phyloP scores from a whole-genome alignment of 352 stramenopile species.

The Pythium phragmitis region DNA sequence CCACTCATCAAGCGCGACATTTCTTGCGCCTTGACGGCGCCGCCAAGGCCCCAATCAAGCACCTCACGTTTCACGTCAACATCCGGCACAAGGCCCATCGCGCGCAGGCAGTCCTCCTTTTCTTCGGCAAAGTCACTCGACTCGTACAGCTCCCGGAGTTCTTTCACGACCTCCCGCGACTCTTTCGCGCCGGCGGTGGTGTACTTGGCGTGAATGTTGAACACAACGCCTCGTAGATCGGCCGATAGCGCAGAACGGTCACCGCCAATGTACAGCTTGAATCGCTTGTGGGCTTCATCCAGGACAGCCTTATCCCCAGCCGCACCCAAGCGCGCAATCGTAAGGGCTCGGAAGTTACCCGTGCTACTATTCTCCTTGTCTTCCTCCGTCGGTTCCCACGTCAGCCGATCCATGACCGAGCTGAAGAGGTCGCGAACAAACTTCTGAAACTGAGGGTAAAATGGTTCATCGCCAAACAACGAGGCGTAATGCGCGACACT shows the following conservation, averaged over 20 bases:
- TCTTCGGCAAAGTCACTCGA: constrained; percentile 67
- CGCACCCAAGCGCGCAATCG: constrained; percentile 53
- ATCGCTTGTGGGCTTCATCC: constrained; percentile 52
- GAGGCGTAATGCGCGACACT: constrained; percentile 48
- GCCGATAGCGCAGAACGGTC: constrained; percentile 45
- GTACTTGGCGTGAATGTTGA: constrained; percentile 40
- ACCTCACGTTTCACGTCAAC: constrained; percentile 48
- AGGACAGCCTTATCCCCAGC: constrained; percentile 55
- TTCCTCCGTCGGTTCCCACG: constrained; percentile 41
- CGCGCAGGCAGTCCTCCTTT: constrained; percentile 56
- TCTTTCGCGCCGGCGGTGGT: constrained; percentile 4
- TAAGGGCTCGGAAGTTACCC: constrained; percentile 67
- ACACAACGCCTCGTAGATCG: constrained; percentile 63
- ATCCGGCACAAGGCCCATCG: constrained; percentile 51
- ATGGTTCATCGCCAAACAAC: constrained; percentile 54
- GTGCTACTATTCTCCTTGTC: constrained; percentile 23
- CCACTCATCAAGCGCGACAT: constrained; percentile 50
- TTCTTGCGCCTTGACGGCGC: constrained; percentile 61
- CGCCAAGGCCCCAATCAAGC: constrained; percentile 72
- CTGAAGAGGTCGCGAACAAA: constrained; percentile 61
- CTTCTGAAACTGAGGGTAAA: constrained; percentile 51
- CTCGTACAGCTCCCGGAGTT: constrained; percentile 65
- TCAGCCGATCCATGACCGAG: constrained; percentile 51
- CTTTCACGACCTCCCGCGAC: constrained; percentile 32
- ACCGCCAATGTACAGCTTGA: constrained; percentile 49